Evolutionary conservation across 169 alveolate genomes (phyloP).

Genomic region (Plasmodium ovale): DNA sequence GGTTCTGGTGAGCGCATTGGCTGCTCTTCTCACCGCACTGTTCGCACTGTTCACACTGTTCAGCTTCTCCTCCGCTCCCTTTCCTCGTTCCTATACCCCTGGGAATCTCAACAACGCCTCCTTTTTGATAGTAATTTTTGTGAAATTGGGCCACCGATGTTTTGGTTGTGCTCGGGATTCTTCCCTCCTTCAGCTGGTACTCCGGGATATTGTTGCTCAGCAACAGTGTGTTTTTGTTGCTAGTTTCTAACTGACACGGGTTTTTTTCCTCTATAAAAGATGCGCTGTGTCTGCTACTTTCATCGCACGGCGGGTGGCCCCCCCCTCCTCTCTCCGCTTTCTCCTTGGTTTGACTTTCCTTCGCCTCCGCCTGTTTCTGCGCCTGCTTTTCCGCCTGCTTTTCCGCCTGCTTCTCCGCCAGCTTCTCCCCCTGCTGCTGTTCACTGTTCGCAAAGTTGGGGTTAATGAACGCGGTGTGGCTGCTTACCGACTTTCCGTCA

Average conservation of each 20-base stretch:
- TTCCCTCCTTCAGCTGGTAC: neutral
- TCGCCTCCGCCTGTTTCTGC: neutral
- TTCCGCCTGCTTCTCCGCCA: neutral
- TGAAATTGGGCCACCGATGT: neutral
- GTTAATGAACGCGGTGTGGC: slow-evolving; percentile 31
- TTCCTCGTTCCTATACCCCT: too few relatives aligned
- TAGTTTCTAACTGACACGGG: neutral
- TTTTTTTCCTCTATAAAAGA: neutral
- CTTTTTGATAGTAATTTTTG: neutral
- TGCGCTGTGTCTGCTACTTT: neutral
- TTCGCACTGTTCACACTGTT: neutral
- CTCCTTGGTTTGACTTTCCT: neutral
- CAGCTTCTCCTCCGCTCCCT: neutral
- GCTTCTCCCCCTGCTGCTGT: neutral
- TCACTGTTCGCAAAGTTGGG: slow-evolving; percentile 11
- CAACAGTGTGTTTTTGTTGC: neutral
- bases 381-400: neutral
- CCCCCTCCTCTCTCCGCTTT: neutral
- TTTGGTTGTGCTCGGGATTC: neutral
- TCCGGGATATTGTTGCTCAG: neutral
- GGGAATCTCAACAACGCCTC: neutral
- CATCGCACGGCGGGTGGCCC: neutral
- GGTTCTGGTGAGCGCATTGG: neutral
- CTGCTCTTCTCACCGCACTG: neutral
- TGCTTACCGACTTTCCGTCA: slow-evolving; percentile 20